Conservation (phyloP, 768 basidiomycete genomes). For the Kwoniella newhampshirensis region DNA sequence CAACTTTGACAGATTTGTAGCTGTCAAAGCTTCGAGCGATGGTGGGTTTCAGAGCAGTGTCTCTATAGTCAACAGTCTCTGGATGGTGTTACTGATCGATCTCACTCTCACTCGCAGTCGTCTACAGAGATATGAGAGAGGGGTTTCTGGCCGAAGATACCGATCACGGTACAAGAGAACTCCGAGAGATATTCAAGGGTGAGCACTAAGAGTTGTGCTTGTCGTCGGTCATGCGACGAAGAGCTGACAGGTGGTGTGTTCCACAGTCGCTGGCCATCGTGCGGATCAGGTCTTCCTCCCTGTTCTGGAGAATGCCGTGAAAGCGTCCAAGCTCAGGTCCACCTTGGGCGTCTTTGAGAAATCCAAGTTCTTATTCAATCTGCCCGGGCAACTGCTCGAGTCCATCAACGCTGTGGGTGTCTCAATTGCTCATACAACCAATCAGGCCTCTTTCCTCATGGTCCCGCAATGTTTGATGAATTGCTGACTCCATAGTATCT, state of each 20-base stretch:
- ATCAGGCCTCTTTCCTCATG: not conserved
- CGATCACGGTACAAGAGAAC: conserved; percentile 77
- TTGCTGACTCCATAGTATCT: not conserved
- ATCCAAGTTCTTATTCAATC: conserved; percentile 96
- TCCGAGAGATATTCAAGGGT: conserved; percentile 86
- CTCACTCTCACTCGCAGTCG: conserved; percentile 58
- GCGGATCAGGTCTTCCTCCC: conserved; percentile 95
- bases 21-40: conserved; percentile 95
- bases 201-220: conserved; percentile 34
- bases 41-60: conserved; percentile 58
- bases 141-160: conserved; percentile 72
- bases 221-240: too few species aligned
- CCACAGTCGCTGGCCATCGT: conserved; percentile 78
- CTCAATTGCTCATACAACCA: too few species aligned
- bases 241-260: not conserved
- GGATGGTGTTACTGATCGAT: not conserved
- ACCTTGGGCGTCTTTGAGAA: conserved; percentile 94
- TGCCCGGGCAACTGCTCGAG: conserved; percentile 87
- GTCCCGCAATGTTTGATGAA: not conserved
- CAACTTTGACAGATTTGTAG: conserved; percentile 96
- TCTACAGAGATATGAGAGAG: conserved; percentile 90
- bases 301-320: conserved; percentile 90
- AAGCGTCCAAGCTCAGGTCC: conserved; percentile 85
- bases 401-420: conserved; percentile 76
- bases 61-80: not conserved